Evolutionary conservation across 2,329 filamentous ascomycete species (phyloP), one percentile per base, ranked within the genome.

Genomic region (Clonostachys sp.): DNA sequence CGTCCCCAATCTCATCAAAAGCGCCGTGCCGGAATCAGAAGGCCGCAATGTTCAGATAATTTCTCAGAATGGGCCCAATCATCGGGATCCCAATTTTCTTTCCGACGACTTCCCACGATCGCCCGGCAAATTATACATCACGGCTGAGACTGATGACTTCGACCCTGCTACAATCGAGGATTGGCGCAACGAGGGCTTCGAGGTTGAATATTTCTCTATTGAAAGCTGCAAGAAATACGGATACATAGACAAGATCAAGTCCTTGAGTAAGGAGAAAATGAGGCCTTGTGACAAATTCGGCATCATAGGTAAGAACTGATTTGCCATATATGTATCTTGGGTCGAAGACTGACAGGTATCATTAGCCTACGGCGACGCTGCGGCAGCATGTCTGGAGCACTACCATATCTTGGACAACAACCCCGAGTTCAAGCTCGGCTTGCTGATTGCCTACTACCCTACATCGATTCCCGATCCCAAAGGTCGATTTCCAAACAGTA

Each of bases 331-430:
- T n/a, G 5, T 20, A 39, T n/a, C 12, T n/a, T 39, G 12, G 17
- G 17, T 7, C 10, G 36, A 39, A 3, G 14, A 39, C 5, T n/a
- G 7, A 45, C 10, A 13, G 33, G 6, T 17, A 30, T 14, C 6
- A 14, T 13, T 18, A 70, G 71, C 71, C 5, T 74, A 63, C 35
- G 72, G 72, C 2, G 66, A 72, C 18, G 72, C 72, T 0, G 72
- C 72, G 5, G 61, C 64, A 6, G 42, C 61, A 33, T 74, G 71
- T 42, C 61, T 74, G 1, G 67, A 74, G 55, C 65, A 72, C 51
- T 74, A 70, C 50, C 71, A 74, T 52, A 49, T 70, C 12, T 49
- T 71, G 12, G 70, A 72, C 46, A 68, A 74, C 46, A 74, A 74
- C 49, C 62, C 63, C 4, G 68, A 72, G 9, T 66, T 66, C 51